Evolutionary conservation across 2,329 filamentous ascomycete species (phyloP).

Genomic region (Neofusicoccum parvum): DNA sequence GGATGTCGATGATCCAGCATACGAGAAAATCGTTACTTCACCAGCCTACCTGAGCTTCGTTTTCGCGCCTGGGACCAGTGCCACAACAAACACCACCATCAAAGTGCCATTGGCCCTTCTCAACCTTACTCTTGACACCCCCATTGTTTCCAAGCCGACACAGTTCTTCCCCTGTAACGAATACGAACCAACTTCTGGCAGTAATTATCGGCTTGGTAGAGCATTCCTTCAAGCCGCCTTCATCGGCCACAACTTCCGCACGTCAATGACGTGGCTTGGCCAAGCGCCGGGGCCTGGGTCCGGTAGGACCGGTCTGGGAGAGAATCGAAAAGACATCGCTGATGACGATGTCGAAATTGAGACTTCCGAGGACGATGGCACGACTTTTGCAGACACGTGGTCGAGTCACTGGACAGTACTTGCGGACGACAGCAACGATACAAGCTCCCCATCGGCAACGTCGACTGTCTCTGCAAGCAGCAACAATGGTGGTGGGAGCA

Average conservation of each 20-base stretch:
- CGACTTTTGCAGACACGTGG: background rate
- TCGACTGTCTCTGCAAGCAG: no score
- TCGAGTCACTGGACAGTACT: background rate
- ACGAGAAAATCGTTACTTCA: slow-evolving; percentile 43
- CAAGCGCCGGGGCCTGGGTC: slow-evolving; percentile 44
- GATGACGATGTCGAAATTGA: background rate
- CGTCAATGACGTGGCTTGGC: slow-evolving; percentile 38
- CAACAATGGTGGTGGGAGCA: no score
- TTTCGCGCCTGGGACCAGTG: slow-evolving; percentile 34
- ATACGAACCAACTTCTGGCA: slow-evolving; percentile 27
- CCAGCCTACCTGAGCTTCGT: slow-evolving; percentile 46
- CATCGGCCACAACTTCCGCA: slow-evolving; percentile 39
- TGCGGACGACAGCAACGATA: background rate
- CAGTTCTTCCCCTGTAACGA: slow-evolving; percentile 49
- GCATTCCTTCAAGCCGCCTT: slow-evolving; percentile 54
- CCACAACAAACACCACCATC: slow-evolving; percentile 39
- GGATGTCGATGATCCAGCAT: slow-evolving; percentile 34
- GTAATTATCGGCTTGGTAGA: slow-evolving; percentile 43
- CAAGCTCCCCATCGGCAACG: background rate
- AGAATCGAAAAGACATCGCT: background rate
- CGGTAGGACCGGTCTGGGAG: background rate
- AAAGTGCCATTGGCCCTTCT: slow-evolving; percentile 45
- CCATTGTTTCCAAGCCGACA: slow-evolving; percentile 37
- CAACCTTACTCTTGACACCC: slow-evolving; percentile 42
- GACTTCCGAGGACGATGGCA: background rate